phyloP scores from a whole-genome alignment of 495 filamentous ascomycete species.

The Sordaria brevicollis region DNA sequence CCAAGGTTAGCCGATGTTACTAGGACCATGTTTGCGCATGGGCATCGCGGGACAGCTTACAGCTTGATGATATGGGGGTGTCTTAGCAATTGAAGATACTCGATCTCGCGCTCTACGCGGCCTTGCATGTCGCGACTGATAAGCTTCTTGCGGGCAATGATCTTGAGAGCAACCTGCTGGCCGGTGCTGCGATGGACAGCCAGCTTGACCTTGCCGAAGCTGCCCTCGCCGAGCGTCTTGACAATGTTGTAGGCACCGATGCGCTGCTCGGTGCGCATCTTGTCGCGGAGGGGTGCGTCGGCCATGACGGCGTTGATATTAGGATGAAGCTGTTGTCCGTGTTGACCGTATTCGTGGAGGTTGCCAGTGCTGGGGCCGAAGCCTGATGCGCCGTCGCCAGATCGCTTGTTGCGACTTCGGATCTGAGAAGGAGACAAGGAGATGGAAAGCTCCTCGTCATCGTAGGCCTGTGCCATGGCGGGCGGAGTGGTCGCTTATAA shows the following conservation, averaged over 20 bases:
- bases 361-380: constrained; percentile 15
- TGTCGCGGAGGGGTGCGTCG: constrained; percentile 25
- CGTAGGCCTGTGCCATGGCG: constrained; percentile 49
- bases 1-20: constrained; percentile 1
- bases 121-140: constrained; percentile 95
- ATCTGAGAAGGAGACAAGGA: constrained; percentile 60
- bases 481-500: constrained; percentile 4
- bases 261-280: constrained; percentile 56
- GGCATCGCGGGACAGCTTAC: constrained; percentile 36
- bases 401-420: constrained; percentile 34
- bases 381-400: constrained; percentile 13
- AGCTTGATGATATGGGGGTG: constrained; percentile 99
- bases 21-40: background rate
- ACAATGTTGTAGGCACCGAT: constrained; percentile 85
- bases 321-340: constrained; percentile 12
- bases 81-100: constrained; percentile 87
- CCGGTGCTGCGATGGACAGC: constrained; percentile 82
- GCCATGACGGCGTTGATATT: constrained; percentile 19
- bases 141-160: constrained; percentile 90
- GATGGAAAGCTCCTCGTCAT: constrained; percentile 90
- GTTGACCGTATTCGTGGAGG: constrained; percentile 13
- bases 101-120: constrained; percentile 92
- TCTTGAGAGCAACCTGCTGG: constrained; percentile 93
- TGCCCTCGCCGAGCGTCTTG: constrained; percentile 88
- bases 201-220: constrained; percentile 97